A percentile compares a stretch with the other conserved stretches of the same genome.
Conservation (phyloP, 2,329 filamentous ascomycete species). For the Pestalotiopsis sp. region DNA sequence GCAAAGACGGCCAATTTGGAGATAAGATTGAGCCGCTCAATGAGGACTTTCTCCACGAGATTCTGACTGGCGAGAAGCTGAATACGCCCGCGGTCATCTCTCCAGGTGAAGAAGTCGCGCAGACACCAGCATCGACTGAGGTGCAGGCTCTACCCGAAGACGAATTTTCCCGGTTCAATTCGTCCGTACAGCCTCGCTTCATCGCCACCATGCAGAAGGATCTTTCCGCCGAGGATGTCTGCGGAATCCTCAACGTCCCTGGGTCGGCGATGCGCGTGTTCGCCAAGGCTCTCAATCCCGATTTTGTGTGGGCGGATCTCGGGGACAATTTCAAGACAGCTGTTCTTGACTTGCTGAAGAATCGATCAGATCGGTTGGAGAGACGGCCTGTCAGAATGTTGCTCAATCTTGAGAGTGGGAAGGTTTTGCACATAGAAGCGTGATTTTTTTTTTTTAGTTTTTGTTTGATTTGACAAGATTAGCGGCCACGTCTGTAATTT, state of each 20-base stretch:
- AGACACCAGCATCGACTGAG: neutral
- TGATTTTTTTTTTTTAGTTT: too few species aligned
- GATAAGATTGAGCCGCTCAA: neutral
- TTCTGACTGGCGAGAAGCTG: neutral
- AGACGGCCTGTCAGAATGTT: neutral
- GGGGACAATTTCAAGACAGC: neutral
- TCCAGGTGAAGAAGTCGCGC: neutral
- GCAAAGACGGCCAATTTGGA: neutral
- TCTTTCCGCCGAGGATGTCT: neutral
- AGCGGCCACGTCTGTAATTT: too few species aligned
- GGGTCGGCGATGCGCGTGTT: neutral
- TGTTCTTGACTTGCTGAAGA: neutral
- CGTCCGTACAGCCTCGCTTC: neutral
- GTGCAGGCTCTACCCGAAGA: neutral
- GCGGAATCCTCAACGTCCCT: neutral
- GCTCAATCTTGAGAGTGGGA: neutral
- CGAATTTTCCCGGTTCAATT: neutral
- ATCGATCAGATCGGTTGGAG: neutral
- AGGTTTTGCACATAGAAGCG: neutral
- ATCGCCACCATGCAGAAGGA: neutral
- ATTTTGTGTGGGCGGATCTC: neutral
- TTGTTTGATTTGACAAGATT: too few species aligned
- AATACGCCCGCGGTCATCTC: neutral
- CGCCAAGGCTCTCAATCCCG: neutral
- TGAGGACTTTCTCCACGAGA: neutral